Conservation (phyloP, 805 yeast species). For the baker's yeast (Saccharomyces cerevisiae) region DNA sequence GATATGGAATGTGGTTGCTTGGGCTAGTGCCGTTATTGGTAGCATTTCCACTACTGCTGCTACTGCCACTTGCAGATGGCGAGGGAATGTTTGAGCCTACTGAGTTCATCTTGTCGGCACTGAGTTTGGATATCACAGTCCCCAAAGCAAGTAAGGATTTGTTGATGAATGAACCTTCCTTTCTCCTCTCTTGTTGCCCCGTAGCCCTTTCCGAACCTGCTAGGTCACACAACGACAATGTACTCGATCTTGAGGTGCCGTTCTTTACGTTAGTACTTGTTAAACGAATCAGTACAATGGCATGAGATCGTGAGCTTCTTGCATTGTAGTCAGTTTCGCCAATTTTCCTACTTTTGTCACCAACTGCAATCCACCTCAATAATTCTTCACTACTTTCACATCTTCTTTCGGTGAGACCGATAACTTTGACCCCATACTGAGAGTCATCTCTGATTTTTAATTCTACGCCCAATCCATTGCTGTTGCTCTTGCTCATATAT, state of each 20-base stretch:
- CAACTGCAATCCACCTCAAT: slow-evolving; percentile 48
- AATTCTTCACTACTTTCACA: slow-evolving; percentile 55
- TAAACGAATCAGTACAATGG: slow-evolving; percentile 66
- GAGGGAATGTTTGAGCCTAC: slow-evolving; percentile 4
- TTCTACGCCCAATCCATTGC: slow-evolving; percentile 34
- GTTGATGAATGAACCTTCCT: slow-evolving; percentile 90
- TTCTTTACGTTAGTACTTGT: slow-evolving; percentile 35
- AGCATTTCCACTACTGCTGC: slow-evolving; percentile 18
- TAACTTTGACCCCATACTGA: slow-evolving; percentile 59
- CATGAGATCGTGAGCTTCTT: slow-evolving; percentile 85
- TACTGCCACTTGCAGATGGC: slow-evolving; percentile 10
- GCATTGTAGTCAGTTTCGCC: slow-evolving; percentile 86
- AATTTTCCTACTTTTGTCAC: slow-evolving; percentile 69
- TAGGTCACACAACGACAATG: slow-evolving; percentile 81
- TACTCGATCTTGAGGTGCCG: slow-evolving; percentile 39
- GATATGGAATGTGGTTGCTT: slow-evolving; percentile 72
- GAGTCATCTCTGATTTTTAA: slow-evolving; percentile 74
- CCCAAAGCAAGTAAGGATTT: slow-evolving; percentile 85
- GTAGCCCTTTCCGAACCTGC: slow-evolving; percentile 95
- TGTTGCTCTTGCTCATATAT: slow-evolving; percentile 1
- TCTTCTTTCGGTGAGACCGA: slow-evolving; percentile 59
- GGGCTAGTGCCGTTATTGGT: slow-evolving; percentile 14
- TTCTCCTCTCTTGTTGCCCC: slow-evolving; percentile 58
- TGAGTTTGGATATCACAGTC: slow-evolving; percentile 79
- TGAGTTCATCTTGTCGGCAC: slow-evolving; percentile 29